A percentile compares a stretch with the other conserved stretches of the same genome.
phyloP scores from a whole-genome alignment of 1,139 yeast genomes.

The Candida sp. region DNA sequence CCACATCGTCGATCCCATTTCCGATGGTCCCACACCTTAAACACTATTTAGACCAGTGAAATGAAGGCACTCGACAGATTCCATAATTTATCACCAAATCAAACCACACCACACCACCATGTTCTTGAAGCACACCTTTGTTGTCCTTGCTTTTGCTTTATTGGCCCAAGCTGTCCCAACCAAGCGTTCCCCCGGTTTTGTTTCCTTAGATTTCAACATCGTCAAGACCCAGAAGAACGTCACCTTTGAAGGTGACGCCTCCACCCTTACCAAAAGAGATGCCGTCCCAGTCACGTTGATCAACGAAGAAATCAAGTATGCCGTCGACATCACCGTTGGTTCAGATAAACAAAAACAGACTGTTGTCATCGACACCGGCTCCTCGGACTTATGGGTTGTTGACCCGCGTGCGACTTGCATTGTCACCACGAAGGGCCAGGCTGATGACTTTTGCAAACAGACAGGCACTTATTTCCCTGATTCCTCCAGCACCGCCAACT shows the following conservation, averaged over 20 bases:
- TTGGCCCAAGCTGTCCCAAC: slow-evolving; percentile 9
- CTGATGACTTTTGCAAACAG: slow-evolving; percentile 3
- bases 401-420: slow-evolving; percentile 6
- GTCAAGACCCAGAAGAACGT: no score
- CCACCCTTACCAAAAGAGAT: slow-evolving; percentile 2
- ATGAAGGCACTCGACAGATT: no score
- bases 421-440: slow-evolving; percentile 4
- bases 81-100: no score
- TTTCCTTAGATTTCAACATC: slow-evolving; percentile 13
- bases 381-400: slow-evolving; percentile 32
- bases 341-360: slow-evolving; percentile 16
- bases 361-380: slow-evolving; percentile 23
- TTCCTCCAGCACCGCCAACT: slow-evolving; percentile 8
- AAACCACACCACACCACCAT: no score
- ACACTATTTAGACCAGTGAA: no score
- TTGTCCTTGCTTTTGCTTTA: slow-evolving; percentile 14
- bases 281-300: slow-evolving; percentile 8
- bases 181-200: slow-evolving; percentile 12
- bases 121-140: slow-evolving; percentile 1
- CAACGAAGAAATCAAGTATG: slow-evolving; percentile 9
- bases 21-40: no score
- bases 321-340: slow-evolving; percentile 12
- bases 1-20: no score
- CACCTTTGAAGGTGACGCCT: no score
- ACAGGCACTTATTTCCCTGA: slow-evolving; percentile 9